phyloP scores from a whole-genome alignment of 1,284 basidiomycete genomes.

The Austroboletus niveus region DNA sequence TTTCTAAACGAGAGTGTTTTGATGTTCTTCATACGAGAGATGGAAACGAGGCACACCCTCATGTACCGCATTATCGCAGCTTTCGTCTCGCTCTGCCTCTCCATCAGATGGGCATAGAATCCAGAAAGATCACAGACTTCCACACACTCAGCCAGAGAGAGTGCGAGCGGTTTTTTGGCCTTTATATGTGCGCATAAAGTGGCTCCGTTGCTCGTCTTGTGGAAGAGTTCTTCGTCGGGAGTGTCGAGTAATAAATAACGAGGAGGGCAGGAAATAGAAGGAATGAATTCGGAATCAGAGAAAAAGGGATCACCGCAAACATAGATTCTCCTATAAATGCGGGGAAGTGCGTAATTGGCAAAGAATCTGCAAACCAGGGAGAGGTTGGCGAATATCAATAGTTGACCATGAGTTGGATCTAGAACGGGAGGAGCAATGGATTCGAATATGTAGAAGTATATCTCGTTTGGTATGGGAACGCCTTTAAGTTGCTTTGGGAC shows the following conservation, averaged over 20 bases:
- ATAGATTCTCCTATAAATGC: conserved; percentile 34
- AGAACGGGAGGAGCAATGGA: conserved; percentile 10
- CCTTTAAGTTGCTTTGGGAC: conserved; percentile 18
- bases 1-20: conserved; percentile 8
- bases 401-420: conserved; percentile 3
- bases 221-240: neutral
- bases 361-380: conserved; percentile 43
- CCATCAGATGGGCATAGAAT: too few relatives aligned
- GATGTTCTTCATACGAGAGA: conserved; percentile 21
- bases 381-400: neutral
- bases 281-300: too few relatives aligned
- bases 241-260: too few relatives aligned
- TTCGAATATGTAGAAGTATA: conserved; percentile 40
- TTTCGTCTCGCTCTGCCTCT: too few relatives aligned
- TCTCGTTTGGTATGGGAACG: conserved; percentile 30
- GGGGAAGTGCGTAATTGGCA: conserved; percentile 34
- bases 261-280: too few relatives aligned
- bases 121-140: too few relatives aligned
- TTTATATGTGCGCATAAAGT: conserved; percentile 16
- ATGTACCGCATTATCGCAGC: neutral
- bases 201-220: neutral
- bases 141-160: conserved; percentile 10
- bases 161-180: conserved; percentile 13
- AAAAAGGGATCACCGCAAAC: conserved; percentile 19
- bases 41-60: neutral